Base-by-base conservation (phyloP, 805 yeast genomes). In the Candida insectorum region DNA sequence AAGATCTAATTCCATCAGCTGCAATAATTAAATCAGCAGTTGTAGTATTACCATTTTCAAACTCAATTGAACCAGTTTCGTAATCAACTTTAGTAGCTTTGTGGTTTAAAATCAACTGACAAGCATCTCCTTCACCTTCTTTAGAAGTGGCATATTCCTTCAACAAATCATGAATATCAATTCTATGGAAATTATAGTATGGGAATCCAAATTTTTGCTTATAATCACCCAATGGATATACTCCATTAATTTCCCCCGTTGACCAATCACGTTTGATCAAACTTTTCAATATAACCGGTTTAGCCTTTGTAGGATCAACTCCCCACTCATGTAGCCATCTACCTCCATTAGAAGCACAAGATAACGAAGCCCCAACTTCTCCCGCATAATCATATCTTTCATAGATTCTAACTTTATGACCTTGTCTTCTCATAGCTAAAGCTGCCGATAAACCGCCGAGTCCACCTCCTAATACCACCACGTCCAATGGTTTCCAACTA, bases 271-370 rank as follows among this genome's bases (percentile, higher is more conserved):
- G 45, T 28, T 47, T 47, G 31, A 54, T 51, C 34, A 54, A 31
- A 18, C 41, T 40, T 33, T 47, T 46, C 23, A 51, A 31, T 26
- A 53, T 48, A 8, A 53, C 53, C 1, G 58, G 57, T 24, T 41
- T 43, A 4, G 53, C 45, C 20, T 45, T 48, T 15, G 33, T 26
- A 6, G 51, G 38, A 23, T 51, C 51, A 6, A 55, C 44, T 1
- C 47, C 60, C 49, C 56, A 44, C 19, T 52, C 57, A 20, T 47
- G 43, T 26, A 55, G 35, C 41, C 51, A 43, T 14, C 41, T 36
- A 2, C 59, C 58, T 6, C 59, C 59, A 30, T 55, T 55, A 10
- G 58, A 51, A 24, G 60, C 59, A 42, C 51, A 51, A 4, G 54
- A 49, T 18, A 55, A 40, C 7, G 58, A 50, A 17, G 58, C 59